Evolutionary conservation across 495 filamentous ascomycete genomes (phyloP).

Genomic region (Talaromyces nanjingensis): DNA sequence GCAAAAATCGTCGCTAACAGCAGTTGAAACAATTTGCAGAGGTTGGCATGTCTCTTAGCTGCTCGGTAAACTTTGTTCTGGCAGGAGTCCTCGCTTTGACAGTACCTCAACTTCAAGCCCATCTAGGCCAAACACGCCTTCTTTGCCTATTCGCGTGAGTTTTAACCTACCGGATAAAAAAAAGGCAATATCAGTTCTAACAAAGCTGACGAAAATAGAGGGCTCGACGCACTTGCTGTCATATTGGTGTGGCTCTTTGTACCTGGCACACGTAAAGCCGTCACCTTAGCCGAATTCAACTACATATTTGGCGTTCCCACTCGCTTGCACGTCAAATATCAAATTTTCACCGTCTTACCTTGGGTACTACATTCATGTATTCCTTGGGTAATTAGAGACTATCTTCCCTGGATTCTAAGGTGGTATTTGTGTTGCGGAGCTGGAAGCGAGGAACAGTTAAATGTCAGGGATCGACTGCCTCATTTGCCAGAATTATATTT

Average conservation of each 20-base stretch:
- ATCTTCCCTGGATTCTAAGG: constrained; percentile 6
- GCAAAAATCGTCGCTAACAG: background rate
- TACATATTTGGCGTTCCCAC: constrained; percentile 26
- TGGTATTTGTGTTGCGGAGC: constrained; percentile 8
- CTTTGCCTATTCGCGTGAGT: constrained; percentile 15
- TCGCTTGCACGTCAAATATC: constrained; percentile 26
- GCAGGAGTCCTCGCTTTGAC: constrained; percentile 14
- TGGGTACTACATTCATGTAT: constrained; percentile 17
- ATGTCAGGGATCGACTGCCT: background rate
- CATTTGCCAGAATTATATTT: constrained; percentile 9
- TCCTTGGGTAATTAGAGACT: constrained; percentile 4
- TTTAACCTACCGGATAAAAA: background rate
- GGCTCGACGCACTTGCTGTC: constrained; percentile 13
- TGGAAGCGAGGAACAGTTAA: background rate
- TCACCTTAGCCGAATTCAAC: constrained; percentile 16
- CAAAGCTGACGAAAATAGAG: background rate
- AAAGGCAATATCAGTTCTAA: background rate
- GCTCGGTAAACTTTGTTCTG: constrained; percentile 12
- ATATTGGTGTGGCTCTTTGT: constrained; percentile 20
- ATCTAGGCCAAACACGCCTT: constrained; percentile 9
- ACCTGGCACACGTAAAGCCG: constrained; percentile 12
- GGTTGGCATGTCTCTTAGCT: constrained; percentile 18
- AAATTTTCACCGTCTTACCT: constrained; percentile 19
- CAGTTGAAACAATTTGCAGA: constrained; percentile 7
- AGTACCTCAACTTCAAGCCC: constrained; percentile 13